Evolutionary conservation across 2,329 filamentous ascomycete genomes (phyloP), one percentile per base, ranked within the genome.

Genomic region (Penicillium decumbens): DNA sequence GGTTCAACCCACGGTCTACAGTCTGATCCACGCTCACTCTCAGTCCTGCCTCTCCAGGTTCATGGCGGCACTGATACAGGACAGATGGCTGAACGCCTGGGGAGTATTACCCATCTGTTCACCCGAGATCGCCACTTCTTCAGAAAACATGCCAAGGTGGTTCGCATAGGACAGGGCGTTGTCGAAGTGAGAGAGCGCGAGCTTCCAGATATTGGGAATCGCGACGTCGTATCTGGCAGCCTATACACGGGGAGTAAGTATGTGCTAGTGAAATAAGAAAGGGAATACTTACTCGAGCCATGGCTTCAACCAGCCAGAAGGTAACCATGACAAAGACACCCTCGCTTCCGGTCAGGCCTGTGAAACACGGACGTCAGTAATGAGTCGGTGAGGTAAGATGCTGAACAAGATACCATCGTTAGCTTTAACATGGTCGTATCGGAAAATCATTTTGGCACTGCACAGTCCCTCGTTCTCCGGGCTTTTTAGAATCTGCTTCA

Each of bases 321-420:
- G 86, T 90, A 63, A 86, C 89, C 85, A 90, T 89, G 62, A 80
- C 83, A 64, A 90, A 90, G 18, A 86, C 85, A 20, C 87, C 87
- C 69, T 90, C 87, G 44, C 79, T 77, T 15, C 87, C 87, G 32
- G 85, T 85, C 7, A 90, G 84, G 27, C 85, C 84, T 86, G 56
- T 48, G 20, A 51, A 54, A 48, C 29, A 35, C 7, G 29, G 32
- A 32, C 13, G 30, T 57, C 38, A 61, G 61, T 53, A 58, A 51
- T 41, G 39, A 40, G 38, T 32, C 33, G 51, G 44, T 28, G 18
- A 23, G 20, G 20, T 23, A 50, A 38, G 13, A 41, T 15, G 24
- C 41, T 25, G 42, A 27, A 29, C 25, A 45, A 32, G 15, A 61
- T 71, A 84, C 84, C 86, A 61, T 90, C 87, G 47, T 88, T 80